Conservation (phyloP, 768 basidiomycete species). For the Lactarius indigo region DNA sequence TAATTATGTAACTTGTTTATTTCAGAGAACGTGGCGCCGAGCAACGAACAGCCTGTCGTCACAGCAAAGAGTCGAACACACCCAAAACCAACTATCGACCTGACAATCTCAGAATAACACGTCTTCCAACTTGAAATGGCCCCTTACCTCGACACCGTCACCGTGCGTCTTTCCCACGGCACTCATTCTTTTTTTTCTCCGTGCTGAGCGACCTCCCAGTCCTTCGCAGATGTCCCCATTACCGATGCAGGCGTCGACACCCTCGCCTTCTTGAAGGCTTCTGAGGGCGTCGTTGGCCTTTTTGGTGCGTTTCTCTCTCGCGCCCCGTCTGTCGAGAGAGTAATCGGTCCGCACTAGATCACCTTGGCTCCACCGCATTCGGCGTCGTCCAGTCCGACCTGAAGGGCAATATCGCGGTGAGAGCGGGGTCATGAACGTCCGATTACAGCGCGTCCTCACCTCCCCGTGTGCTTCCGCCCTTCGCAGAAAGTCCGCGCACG, state of each 20-base stretch:
- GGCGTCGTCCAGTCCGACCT: slow-evolving; percentile 79
- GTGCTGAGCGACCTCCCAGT: slow-evolving; percentile 44
- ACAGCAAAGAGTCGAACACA: background rate
- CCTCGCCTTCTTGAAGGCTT: slow-evolving; percentile 79
- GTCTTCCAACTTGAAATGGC: slow-evolving; percentile 47
- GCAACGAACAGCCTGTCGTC: background rate
- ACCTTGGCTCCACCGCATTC: slow-evolving; percentile 85
- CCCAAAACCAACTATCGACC: slow-evolving; percentile 2
- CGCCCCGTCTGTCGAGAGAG: background rate
- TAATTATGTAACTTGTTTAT: slow-evolving; percentile 17
- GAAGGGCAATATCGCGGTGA: slow-evolving; percentile 86
- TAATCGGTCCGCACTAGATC: slow-evolving; percentile 45
- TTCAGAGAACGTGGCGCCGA: background rate
- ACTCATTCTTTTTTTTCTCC: background rate
- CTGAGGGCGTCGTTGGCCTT: slow-evolving; percentile 81
- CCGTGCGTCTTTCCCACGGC: slow-evolving; percentile 38
- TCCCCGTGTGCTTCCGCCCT: background rate
- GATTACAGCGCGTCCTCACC: slow-evolving; percentile 8
- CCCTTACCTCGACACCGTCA: slow-evolving; percentile 70
- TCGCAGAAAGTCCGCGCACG: slow-evolving; percentile 85
- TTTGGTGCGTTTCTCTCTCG: slow-evolving; percentile 60
- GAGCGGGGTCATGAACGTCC: slow-evolving; percentile 27
- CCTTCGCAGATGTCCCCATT: slow-evolving; percentile 87
- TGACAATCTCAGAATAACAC: slow-evolving; percentile 20
- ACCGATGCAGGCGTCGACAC: slow-evolving; percentile 90